Evolutionary conservation across 2,329 filamentous ascomycete genomes (phyloP), one percentile per base, ranked within the genome.

Genomic region (Xylaria sp.): DNA sequence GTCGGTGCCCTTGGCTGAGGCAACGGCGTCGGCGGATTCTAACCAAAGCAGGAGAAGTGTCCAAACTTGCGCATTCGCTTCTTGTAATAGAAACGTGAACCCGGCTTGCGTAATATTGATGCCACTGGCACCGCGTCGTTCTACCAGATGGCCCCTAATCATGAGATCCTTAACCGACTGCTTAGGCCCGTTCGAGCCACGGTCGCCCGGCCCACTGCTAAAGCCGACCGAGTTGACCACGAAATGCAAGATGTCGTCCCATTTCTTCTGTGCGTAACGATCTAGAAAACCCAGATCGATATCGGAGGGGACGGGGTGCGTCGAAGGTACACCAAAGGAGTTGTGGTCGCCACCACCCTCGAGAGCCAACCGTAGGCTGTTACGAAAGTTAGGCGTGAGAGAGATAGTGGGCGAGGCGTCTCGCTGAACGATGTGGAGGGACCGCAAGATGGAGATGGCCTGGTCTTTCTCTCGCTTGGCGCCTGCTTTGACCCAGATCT

Each of bases 1-100:
- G 52, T 79, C 78, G 58, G 80, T 79, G 15, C 79, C 81, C 55
- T 74, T 76, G 10, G 73, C 72, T 23, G 73, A 74, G 25, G 86
- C 86, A 63, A 65, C 34, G 3, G 85, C 83, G 73, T 93, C 91
- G 52, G 92, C 91, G 69, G 93, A 92, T 73, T 97, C 93, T 59
- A 99, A 89, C 85, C 97, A 99, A 36, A 97, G 90, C 34, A 99
- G 91, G 41, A 99, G 85, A 55, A 99, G 84, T 30, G 94, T 96
- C 96, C 96, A 99, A 41, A 99, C 94, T 80, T 99, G 96, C 0
- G 95, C 94, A 78, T 97, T 98, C 67, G 95, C 91, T 77, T 97
- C 95, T 76, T 98, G 95, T 9, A 99, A 85, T 65, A 99, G 84
- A 76, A 99, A 99, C 0, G 93, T 94, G 78, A 99, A 99, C 8